A percentile compares a stretch with the other conserved stretches of the same genome.
Evolutionary conservation across 2,329 filamentous ascomycete genomes (phyloP).

Genomic region (Juglanconis oblonga): DNA sequence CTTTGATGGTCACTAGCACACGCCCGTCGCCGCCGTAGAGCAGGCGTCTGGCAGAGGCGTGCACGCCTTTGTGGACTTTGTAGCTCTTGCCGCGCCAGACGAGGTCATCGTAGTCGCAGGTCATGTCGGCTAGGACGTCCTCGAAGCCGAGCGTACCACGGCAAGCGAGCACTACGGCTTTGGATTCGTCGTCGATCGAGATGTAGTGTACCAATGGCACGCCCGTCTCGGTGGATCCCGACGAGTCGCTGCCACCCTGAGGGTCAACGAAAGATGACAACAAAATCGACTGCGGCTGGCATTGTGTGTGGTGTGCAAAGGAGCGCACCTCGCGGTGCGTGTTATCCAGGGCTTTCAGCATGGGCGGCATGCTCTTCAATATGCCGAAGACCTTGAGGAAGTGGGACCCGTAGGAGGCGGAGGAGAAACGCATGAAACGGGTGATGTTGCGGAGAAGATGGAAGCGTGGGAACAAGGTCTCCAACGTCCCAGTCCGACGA

Average conservation of each 20-base stretch:
- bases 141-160: slow-evolving; percentile 72
- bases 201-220: slow-evolving; percentile 73
- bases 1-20: slow-evolving; percentile 63
- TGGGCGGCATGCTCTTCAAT: slow-evolving; percentile 43
- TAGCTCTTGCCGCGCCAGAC: slow-evolving; percentile 62
- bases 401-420: slow-evolving; percentile 62
- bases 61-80: slow-evolving; percentile 72
- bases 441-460: slow-evolving; percentile 62
- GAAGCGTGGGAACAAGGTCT: slow-evolving; percentile 56
- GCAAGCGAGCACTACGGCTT: slow-evolving; percentile 70
- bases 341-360: slow-evolving; percentile 39
- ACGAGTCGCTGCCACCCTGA: slow-evolving; percentile 63
- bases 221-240: slow-evolving; percentile 62
- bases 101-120: slow-evolving; percentile 68
- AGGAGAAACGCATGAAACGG: slow-evolving; percentile 65
- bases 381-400: slow-evolving; percentile 65
- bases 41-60: slow-evolving; percentile 66
- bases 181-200: slow-evolving; percentile 67
- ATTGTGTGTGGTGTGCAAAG: slow-evolving; percentile 61
- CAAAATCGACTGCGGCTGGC: slow-evolving; percentile 56
- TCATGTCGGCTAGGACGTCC: slow-evolving; percentile 70
- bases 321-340: slow-evolving; percentile 60
- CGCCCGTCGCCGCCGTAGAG: slow-evolving; percentile 65
- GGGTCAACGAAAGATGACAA: slow-evolving; percentile 70
- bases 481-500: slow-evolving; percentile 50